Conservation (phyloP, 768 basidiomycete genomes). For the Tephrocybe sp. region DNA sequence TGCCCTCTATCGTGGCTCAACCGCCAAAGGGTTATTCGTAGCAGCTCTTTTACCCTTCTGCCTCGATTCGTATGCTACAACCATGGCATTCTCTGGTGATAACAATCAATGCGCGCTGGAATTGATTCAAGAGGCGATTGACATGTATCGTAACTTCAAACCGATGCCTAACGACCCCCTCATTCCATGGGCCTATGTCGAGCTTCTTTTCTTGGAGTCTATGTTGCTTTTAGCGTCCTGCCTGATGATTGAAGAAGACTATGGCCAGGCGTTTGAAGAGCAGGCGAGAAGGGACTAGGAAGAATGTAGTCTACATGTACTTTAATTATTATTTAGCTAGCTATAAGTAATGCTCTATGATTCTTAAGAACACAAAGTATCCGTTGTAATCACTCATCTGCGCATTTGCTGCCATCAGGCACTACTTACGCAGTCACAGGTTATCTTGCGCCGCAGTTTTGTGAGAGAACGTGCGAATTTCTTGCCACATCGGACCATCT, state of each 20-base stretch:
- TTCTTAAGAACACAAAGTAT: no score
- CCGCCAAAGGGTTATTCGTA: neutral
- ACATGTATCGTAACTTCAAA: constrained; percentile 6
- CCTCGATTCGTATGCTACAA: constrained; percentile 1
- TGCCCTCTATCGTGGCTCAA: constrained; percentile 4
- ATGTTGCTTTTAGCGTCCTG: neutral
- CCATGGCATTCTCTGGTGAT: constrained; percentile 4
- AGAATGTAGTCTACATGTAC: no score
- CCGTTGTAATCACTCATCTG: no score
- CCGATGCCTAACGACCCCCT: neutral
- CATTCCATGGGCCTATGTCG: constrained; percentile 7
- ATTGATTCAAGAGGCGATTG: constrained; percentile 6
- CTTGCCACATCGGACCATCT: no score
- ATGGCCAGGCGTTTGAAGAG: neutral
- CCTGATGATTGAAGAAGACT: constrained; percentile 5
- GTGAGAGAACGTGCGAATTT: no score
- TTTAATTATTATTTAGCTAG: no score
- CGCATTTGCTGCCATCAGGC: no score
- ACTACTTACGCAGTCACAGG: no score
- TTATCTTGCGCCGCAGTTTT: no score
- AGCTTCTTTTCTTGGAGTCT: constrained; percentile 4
- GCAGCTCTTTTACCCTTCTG: constrained; percentile 6
- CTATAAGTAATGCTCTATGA: no score
- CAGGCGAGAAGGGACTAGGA: no score
- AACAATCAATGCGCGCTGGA: neutral